A percentile compares a stretch with the other conserved stretches of the same genome.
Conservation (phyloP, 768 basidiomycete genomes). For the Leccinum pellstonianum region DNA sequence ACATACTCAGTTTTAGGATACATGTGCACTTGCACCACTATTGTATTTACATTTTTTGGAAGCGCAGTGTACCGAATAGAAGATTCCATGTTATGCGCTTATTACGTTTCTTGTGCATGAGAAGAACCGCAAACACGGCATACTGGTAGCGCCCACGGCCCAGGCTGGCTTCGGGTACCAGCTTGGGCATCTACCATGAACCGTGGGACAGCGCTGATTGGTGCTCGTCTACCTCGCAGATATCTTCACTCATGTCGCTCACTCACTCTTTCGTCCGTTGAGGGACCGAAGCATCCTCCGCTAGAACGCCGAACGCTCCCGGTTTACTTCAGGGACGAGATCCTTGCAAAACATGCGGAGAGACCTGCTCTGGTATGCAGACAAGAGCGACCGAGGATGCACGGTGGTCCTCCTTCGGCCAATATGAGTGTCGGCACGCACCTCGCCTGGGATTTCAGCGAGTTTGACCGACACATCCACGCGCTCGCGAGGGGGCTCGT, state of each 20-base stretch:
- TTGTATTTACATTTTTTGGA: background rate
- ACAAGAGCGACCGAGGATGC: conserved; percentile 53
- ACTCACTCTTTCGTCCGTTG: conserved; percentile 51
- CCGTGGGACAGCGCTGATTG: background rate
- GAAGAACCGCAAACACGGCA: background rate
- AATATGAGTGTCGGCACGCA: conserved; percentile 50
- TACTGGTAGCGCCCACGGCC: background rate
- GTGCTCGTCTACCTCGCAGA: conserved; percentile 5
- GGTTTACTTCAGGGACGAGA: conserved; percentile 57
- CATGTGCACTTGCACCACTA: background rate
- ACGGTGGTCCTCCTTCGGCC: conserved; percentile 58
- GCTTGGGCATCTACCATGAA: conserved; percentile 1
- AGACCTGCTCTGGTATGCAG: conserved; percentile 66
- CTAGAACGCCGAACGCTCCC: conserved; percentile 56
- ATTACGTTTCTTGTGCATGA: background rate
- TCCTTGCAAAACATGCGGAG: conserved; percentile 47
- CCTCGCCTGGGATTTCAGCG: conserved; percentile 72
- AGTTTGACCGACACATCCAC: conserved; percentile 64
- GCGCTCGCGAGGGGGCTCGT: conserved; percentile 72
- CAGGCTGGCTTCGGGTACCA: background rate
- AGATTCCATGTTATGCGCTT: background rate
- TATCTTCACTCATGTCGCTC: conserved; percentile 17
- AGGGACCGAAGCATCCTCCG: conserved; percentile 56
- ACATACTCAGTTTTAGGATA: background rate
- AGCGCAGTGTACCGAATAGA: background rate